Conservation (phyloP, 2,329 filamentous ascomycete genomes). For the Bertia moriformis region DNA sequence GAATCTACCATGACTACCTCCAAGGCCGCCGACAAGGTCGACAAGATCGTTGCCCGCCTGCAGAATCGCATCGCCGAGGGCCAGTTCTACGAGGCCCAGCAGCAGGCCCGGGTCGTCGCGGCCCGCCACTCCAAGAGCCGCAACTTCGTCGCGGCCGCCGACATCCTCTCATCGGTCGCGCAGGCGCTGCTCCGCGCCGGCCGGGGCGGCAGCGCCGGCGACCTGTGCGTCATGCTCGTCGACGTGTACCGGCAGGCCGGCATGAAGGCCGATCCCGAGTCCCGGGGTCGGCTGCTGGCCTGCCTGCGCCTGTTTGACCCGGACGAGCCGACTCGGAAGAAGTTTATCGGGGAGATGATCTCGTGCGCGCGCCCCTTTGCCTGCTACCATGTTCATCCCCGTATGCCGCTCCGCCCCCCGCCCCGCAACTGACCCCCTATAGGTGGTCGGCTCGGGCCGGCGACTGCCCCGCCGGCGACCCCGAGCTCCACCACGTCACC, state of each 20-base stretch:
- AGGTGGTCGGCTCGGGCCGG: slow-evolving; percentile 78
- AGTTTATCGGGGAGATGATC: slow-evolving; percentile 76
- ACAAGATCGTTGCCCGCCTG: slow-evolving; percentile 61
- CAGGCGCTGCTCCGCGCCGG: slow-evolving; percentile 76
- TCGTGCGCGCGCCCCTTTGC: slow-evolving; percentile 29
- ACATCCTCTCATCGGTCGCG: slow-evolving; percentile 73
- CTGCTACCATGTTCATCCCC: slow-evolving; percentile 4
- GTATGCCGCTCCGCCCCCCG: slow-evolving; percentile 3
- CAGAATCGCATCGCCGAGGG: slow-evolving; percentile 80
- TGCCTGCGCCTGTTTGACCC: slow-evolving; percentile 67
- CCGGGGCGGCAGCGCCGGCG: slow-evolving; percentile 86
- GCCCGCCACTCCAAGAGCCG: slow-evolving; percentile 80
- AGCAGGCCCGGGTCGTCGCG: slow-evolving; percentile 90
- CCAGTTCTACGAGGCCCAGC: slow-evolving; percentile 94
- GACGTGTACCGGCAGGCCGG: slow-evolving; percentile 84
- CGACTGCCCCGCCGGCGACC: slow-evolving; percentile 79
- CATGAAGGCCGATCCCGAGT: slow-evolving; percentile 59
- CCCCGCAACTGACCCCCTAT: slow-evolving; percentile 2
- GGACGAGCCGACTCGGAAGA: slow-evolving; percentile 82
- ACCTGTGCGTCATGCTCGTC: slow-evolving; percentile 72
- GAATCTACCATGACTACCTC: no score
- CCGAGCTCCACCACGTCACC: slow-evolving; percentile 84
- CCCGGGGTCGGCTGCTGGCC: slow-evolving; percentile 62
- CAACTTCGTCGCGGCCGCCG: slow-evolving; percentile 73
- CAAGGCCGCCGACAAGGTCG: slow-evolving; percentile 37